Evolutionary conservation across 345 rosid species (phyloP).

Genomic region (Reutealis trisperma): DNA sequence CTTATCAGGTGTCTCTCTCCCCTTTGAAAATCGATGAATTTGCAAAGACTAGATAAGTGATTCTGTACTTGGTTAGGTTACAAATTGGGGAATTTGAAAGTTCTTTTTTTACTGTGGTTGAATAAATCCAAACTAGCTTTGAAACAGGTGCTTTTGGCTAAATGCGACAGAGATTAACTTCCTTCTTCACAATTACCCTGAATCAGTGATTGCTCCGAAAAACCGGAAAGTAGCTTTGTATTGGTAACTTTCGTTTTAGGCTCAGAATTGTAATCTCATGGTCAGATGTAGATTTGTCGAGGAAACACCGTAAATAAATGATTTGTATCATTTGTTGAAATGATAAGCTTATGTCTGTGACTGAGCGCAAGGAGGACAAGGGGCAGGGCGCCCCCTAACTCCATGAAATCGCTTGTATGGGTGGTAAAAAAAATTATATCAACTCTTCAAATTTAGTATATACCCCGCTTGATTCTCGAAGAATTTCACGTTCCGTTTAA

Average conservation of each 20-base stretch:
- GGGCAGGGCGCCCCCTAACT: too few relatives aligned
- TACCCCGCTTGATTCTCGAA: too few relatives aligned
- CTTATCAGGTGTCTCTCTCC: slow-evolving; percentile 56
- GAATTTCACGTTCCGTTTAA: too few relatives aligned
- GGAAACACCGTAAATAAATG: neutral
- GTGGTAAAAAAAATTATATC: too few relatives aligned
- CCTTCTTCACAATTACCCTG: slow-evolving; percentile 77
- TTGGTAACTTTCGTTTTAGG: slow-evolving; percentile 51
- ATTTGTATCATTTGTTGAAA: slow-evolving; percentile 19
- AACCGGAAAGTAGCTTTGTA: slow-evolving; percentile 88
- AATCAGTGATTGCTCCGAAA: slow-evolving; percentile 75
- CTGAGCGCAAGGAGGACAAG: slow-evolving; percentile 54
- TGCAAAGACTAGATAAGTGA: neutral
- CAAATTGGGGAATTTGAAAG: neutral
- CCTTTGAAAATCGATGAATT: too few relatives aligned
- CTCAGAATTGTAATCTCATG: neutral
- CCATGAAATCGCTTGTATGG: too few relatives aligned
- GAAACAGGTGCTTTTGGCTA: slow-evolving; percentile 25
- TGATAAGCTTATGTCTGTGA: slow-evolving; percentile 88
- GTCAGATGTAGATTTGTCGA: neutral
- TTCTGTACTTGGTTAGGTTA: neutral
- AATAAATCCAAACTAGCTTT: neutral
- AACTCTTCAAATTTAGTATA: too few relatives aligned
- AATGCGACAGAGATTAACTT: slow-evolving; percentile 59
- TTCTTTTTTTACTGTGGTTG: neutral